Evolutionary conservation across 2,329 filamentous ascomycete species (phyloP).

Genomic region (Epichloe sp.): DNA sequence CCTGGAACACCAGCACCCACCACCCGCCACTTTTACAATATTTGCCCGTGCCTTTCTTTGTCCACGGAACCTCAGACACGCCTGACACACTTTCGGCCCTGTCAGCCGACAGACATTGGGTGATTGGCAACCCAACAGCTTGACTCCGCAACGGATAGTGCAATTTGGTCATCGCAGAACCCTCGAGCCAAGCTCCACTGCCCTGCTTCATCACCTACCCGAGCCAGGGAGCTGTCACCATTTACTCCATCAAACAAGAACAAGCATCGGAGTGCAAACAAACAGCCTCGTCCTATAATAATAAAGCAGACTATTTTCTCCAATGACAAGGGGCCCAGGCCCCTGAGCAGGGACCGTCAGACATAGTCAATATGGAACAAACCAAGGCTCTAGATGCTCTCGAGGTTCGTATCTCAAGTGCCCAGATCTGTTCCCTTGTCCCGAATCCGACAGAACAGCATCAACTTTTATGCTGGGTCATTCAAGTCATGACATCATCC

Average conservation of each 20-base stretch:
- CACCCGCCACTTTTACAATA: no score
- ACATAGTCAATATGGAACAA: conserved; percentile 53
- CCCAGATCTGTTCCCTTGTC: neutral
- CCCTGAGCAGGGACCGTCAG: conserved; percentile 4
- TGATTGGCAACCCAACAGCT: no score
- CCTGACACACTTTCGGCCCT: no score
- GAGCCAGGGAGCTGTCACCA: neutral
- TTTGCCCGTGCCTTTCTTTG: no score
- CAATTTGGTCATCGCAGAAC: neutral
- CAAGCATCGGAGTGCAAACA: neutral
- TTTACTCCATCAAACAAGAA: neutral
- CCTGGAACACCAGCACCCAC: no score
- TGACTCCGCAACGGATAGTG: no score
- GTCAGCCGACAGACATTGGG: no score
- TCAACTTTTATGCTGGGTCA: neutral
- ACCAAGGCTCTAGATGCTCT: conserved; percentile 51
- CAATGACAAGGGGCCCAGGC: neutral
- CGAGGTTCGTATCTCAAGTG: conserved; percentile 30
- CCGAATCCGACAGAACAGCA: neutral
- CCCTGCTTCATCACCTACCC: neutral
- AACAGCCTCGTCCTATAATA: neutral
- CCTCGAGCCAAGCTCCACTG: neutral
- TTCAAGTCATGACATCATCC: neutral
- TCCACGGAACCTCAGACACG: no score
- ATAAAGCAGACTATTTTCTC: neutral